Percentiles rank a stretch among this genome's conserved stretches.
These are phyloP conservation scores for Vicia faba DNA, from an alignment of 306 rosid species.

Conservation along the genomic window DNA sequence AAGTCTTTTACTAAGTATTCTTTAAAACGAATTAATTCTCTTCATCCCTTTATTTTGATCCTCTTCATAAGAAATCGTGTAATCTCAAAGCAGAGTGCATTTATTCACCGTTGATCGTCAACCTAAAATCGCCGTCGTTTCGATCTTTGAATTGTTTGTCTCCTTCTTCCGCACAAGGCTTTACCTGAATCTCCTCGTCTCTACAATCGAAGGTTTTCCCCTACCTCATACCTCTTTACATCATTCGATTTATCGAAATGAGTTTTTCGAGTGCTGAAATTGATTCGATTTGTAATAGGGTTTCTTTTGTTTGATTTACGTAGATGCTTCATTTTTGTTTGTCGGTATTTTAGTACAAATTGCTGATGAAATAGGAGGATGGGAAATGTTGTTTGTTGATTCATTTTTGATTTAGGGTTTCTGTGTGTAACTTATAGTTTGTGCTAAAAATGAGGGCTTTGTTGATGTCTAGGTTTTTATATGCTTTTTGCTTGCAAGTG, in stretches of 20 bases:
- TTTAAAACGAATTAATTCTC: not conserved
- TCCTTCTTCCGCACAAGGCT: not conserved
- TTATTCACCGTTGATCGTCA: not conserved
- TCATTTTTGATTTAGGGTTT: slow-evolving; percentile 12
- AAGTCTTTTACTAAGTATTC: no score
- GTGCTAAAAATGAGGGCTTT: not conserved
- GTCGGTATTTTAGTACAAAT: not conserved
- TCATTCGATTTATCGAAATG: slow-evolving; percentile 15
- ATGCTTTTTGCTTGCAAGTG: slow-evolving; percentile 23
- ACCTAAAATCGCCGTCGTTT: slow-evolving; percentile 22
- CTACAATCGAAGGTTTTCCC: slow-evolving; percentile 20
- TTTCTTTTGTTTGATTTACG: not conserved
- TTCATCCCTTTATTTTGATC: not conserved
- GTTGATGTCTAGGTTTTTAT: slow-evolving; percentile 19
- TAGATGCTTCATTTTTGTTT: not conserved
- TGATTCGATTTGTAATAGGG: not conserved
- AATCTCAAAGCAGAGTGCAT: not conserved
- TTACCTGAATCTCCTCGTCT: not conserved
- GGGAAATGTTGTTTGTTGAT: not conserved
- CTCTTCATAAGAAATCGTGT: not conserved
- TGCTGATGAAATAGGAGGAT: slow-evolving; percentile 4
- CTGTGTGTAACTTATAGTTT: not conserved
- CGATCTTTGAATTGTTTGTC: not conserved
- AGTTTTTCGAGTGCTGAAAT: not conserved
- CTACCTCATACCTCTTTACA: not conserved